Conservation (phyloP, 345 rosid species). For the Salix udensis region DNA sequence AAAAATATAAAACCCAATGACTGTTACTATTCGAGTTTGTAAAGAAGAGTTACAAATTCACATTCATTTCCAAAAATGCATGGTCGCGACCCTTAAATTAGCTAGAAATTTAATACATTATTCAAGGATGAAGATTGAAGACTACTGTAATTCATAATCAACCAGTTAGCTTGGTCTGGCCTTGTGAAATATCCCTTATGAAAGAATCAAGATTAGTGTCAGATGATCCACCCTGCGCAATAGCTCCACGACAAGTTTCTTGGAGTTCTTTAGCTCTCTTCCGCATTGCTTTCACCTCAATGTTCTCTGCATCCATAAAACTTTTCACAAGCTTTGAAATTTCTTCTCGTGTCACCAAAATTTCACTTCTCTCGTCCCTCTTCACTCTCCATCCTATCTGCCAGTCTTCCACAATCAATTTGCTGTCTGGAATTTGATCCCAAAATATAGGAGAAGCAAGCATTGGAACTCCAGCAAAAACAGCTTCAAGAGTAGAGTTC, state of each 20-base stretch:
- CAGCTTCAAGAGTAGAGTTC: constrained; percentile 28
- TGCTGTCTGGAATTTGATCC: constrained; percentile 24
- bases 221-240: constrained; percentile 22
- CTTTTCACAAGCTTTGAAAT: constrained; percentile 12
- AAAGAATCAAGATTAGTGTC: constrained; percentile 17
- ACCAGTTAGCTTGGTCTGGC: background rate
- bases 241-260: constrained; percentile 11
- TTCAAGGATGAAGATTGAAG: background rate
- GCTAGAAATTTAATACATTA: background rate
- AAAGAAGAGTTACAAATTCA: background rate
- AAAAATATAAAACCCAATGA: background rate
- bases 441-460: constrained; percentile 24
- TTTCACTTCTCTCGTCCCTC: background rate
- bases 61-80: background rate
- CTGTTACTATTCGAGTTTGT: background rate
- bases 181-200: constrained; percentile 8
- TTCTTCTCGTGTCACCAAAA: constrained; percentile 12
- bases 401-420: constrained; percentile 23
- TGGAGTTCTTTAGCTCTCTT: constrained; percentile 11
- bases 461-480: constrained; percentile 26
- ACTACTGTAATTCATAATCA: background rate
- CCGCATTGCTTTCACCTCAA: constrained; percentile 12
- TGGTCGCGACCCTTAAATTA: background rate
- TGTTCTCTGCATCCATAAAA: constrained; percentile 18
- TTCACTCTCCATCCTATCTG: constrained; percentile 24